A percentile compares a stretch with the other conserved stretches of the same genome.
phyloP scores from a whole-genome alignment of 2,329 filamentous ascomycete genomes.

The Harringtonia aguacate region DNA sequence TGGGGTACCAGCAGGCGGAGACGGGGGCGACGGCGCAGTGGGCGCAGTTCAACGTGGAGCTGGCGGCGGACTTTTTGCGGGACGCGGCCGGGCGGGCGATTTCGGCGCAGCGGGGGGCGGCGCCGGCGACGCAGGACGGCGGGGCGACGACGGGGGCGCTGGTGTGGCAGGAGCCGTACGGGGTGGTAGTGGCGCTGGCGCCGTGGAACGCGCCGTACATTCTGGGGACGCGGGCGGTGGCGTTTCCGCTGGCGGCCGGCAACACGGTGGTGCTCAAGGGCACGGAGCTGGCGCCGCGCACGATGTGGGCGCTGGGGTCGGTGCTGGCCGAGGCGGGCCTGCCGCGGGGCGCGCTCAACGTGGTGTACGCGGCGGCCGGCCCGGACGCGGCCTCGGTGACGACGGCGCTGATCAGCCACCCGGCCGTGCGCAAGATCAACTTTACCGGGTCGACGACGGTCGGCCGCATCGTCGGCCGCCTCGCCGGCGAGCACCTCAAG shows the following conservation, averaged over 20 bases:
- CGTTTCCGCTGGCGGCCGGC: constrained; percentile 60
- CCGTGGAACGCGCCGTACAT: constrained; percentile 62
- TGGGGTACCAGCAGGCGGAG: constrained; percentile 44
- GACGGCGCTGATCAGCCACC: constrained; percentile 54
- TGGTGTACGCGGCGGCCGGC: constrained; percentile 41
- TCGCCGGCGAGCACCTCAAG: constrained; percentile 66
- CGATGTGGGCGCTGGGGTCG: constrained; percentile 50
- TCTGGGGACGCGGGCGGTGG: constrained; percentile 41
- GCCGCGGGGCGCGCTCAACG: constrained; percentile 62
- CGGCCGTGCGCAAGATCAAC: constrained; percentile 66
- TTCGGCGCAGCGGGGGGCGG: too few relatives aligned
- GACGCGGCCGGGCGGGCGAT: constrained; percentile 27
- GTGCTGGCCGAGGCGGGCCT: constrained; percentile 65
- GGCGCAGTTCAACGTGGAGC: constrained; percentile 28
- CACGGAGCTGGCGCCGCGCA: constrained; percentile 51
- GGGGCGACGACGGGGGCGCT: too few relatives aligned
- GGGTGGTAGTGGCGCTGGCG: constrained; percentile 70
- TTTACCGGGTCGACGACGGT: constrained; percentile 73
- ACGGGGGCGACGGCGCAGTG: constrained; percentile 28
- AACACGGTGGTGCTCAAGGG: constrained; percentile 72
- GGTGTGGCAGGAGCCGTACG: constrained; percentile 19
- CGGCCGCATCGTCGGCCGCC: constrained; percentile 59
- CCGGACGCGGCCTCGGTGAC: constrained; percentile 60
- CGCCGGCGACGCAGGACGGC: too few relatives aligned
- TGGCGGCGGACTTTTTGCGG: constrained; percentile 24